Conservation (phyloP, 768 basidiomycete species). For the Strobilomyces confusus region DNA sequence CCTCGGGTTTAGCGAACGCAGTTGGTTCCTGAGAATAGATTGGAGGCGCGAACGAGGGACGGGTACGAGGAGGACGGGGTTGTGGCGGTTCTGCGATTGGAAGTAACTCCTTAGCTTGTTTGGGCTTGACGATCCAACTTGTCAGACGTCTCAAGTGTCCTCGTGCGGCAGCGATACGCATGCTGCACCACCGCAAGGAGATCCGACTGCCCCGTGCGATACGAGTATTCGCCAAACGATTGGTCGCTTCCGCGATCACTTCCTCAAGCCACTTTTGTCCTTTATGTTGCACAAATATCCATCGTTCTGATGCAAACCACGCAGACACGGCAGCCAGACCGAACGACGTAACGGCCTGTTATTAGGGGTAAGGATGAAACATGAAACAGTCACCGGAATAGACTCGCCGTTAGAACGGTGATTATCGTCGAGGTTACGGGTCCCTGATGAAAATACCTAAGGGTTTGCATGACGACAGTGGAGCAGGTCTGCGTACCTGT, state of each 20-base stretch:
- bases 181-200: conserved; percentile 23
- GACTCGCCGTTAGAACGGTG: conserved; percentile 59
- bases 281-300: conserved; percentile 44
- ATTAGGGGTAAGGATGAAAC: conserved; percentile 6
- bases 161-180: conserved; percentile 14
- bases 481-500: conserved; percentile 44
- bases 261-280: conserved; percentile 52
- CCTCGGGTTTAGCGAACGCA: conserved; percentile 17
- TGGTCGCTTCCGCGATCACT: conserved; percentile 31
- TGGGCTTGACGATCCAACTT: conserved; percentile 23
- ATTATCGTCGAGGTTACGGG: conserved; percentile 64
- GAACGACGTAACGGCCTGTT: conserved; percentile 37
- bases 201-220: conserved; percentile 25
- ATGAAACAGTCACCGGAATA: background rate
- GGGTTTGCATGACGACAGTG: conserved; percentile 19
- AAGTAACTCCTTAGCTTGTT: conserved; percentile 18
- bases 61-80: conserved; percentile 13
- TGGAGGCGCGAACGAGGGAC: conserved; percentile 1
- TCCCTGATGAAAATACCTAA: conserved; percentile 38
- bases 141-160: conserved; percentile 24
- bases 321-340: conserved; percentile 48
- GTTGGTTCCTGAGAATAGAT: conserved; percentile 23
- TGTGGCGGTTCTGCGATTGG: conserved; percentile 22
- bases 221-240: conserved; percentile 26
- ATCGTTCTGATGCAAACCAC: conserved; percentile 53